Percentiles rank a stretch among this genome's conserved stretches.
These are phyloP conservation scores for Picea sitchensis DNA, from an alignment of 75 land plant species.

Conservation along the genomic window DNA sequence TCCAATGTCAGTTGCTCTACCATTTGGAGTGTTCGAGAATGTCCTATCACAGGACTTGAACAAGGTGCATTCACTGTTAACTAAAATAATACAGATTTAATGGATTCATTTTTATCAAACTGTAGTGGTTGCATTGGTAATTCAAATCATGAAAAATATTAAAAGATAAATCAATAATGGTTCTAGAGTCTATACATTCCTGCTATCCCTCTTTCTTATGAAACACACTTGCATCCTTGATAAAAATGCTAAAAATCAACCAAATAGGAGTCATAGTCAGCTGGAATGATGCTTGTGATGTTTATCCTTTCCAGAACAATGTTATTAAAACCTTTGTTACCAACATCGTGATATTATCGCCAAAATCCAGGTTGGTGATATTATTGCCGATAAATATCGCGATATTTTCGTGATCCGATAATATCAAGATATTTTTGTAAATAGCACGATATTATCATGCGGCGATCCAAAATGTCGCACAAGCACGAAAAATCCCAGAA, in stretches of 20 bases:
- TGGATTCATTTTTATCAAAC: neutral
- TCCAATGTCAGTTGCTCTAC: conserved; percentile 52
- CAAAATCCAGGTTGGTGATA: too few relatives aligned
- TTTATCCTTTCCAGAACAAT: neutral
- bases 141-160: neutral
- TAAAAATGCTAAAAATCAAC: neutral
- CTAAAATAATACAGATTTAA: neutral
- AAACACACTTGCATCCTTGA: neutral
- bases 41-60: conserved; percentile 36
- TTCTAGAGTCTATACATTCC: neutral
- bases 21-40: conserved; percentile 56
- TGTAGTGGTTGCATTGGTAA: neutral
- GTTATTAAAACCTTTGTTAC: too few relatives aligned
- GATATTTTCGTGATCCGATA: too few relatives aligned
- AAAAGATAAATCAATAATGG: neutral
- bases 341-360: too few relatives aligned
- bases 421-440: too few relatives aligned
- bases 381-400: too few relatives aligned
- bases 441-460: too few relatives aligned
- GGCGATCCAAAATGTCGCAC: too few relatives aligned
- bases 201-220: neutral
- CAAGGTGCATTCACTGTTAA: conserved; percentile 24
- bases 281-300: neutral
- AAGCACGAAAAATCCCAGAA: too few relatives aligned
- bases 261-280: neutral